Evolutionary conservation across 768 basidiomycete genomes (phyloP).

Genomic region (Russula lepida): DNA sequence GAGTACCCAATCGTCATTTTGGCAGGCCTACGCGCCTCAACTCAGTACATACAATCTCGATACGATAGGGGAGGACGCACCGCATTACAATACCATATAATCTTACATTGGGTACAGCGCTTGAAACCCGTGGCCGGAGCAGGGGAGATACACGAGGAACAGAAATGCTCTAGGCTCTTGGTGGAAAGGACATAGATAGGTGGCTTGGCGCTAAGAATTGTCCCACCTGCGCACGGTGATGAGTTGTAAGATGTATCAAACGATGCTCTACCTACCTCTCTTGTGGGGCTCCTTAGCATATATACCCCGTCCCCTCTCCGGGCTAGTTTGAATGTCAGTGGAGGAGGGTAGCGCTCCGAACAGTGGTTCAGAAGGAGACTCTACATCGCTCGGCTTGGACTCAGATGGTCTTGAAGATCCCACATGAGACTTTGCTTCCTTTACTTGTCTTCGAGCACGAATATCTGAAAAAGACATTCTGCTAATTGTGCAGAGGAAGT

Average conservation of each 20-base stretch:
- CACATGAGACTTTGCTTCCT: slow-evolving; percentile 14
- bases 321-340: background rate
- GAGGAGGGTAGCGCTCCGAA: slow-evolving; percentile 12
- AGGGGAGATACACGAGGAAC: slow-evolving; percentile 55
- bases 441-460: slow-evolving; percentile 9
- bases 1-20: slow-evolving; percentile 59
- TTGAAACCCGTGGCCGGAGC: slow-evolving; percentile 38
- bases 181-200: slow-evolving; percentile 59
- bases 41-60: background rate
- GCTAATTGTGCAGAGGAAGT: background rate
- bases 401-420: background rate
- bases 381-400: background rate
- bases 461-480: slow-evolving; percentile 13
- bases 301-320: slow-evolving; percentile 17
- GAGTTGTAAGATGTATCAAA: background rate
- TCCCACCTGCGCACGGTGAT: slow-evolving; percentile 39
- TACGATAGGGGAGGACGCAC: slow-evolving; percentile 35
- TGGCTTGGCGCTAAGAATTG: slow-evolving; percentile 50
- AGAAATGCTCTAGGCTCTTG: slow-evolving; percentile 49
- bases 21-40: slow-evolving; percentile 44
- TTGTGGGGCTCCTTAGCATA: slow-evolving; percentile 21
- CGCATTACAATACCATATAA: slow-evolving; percentile 64
- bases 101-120: slow-evolving; percentile 67
- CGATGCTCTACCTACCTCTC: slow-evolving; percentile 3
- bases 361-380: background rate